These are phyloP conservation scores for Xylaria polymorpha DNA, from an alignment of 2,329 filamentous ascomycete species.

Conservation along the genomic window DNA sequence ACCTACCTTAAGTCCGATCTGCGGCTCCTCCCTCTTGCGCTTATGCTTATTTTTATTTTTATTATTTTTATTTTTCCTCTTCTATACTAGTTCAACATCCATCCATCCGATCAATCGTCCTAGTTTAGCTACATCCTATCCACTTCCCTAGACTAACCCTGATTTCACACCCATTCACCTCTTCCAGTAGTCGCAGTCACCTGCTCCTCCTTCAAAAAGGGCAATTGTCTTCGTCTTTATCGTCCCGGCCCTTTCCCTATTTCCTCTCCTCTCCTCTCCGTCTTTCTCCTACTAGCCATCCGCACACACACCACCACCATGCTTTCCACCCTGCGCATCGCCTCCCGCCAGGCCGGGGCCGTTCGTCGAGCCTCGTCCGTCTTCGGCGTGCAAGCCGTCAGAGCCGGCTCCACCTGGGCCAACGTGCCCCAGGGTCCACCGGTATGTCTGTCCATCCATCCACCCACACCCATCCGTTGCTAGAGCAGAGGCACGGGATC, in stretches of 20 bases:
- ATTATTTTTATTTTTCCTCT: background rate
- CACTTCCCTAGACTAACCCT: background rate
- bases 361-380: conserved; percentile 55
- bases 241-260: background rate
- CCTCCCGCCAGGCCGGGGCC: conserved; percentile 59
- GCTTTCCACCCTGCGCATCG: conserved; percentile 67
- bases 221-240: background rate
- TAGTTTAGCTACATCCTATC: background rate
- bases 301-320: conserved; percentile 55
- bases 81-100: background rate
- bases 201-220: too few relatives aligned
- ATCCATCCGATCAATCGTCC: conserved; percentile 2
- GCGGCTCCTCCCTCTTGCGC: background rate
- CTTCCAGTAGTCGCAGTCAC: background rate
- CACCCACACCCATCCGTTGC: background rate
- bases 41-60: conserved; percentile 4
- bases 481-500: background rate
- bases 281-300: background rate
- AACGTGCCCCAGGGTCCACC: conserved; percentile 94
- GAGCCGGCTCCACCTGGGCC: conserved; percentile 84
- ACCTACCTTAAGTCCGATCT: background rate
- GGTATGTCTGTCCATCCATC: conserved; percentile 61
- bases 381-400: conserved; percentile 56
- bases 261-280: background rate
- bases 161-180: background rate